A percentile compares a stretch with the other conserved stretches of the same genome.
phyloP scores from a whole-genome alignment of 805 yeast genomes.

The Barnettozyma vustinii region DNA sequence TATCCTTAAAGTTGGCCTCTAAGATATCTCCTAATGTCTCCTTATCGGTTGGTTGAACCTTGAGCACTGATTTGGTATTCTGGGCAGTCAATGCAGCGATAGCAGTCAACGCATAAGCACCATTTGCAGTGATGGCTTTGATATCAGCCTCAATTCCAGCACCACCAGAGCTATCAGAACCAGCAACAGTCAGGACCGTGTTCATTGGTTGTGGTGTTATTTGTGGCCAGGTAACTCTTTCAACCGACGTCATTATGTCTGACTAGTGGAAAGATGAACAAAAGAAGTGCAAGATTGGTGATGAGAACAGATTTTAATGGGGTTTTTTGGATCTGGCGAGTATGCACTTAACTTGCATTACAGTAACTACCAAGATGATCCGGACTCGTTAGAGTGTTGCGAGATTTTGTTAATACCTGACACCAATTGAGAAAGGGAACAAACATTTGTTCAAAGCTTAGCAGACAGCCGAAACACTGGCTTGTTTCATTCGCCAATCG shows the following conservation, averaged over 20 bases:
- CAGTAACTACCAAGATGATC: neutral
- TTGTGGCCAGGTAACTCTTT: constrained; percentile 2
- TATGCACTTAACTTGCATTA: constrained; percentile 4
- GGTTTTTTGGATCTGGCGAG: neutral
- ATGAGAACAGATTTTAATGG: neutral
- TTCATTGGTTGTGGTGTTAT: constrained; percentile 22
- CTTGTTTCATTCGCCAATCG: neutral
- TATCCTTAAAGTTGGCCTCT: constrained; percentile 52
- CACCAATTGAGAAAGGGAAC: neutral
- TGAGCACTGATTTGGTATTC: constrained; percentile 47
- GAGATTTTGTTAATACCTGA: neutral
- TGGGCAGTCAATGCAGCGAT: constrained; percentile 80
- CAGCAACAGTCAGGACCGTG: constrained; percentile 50
- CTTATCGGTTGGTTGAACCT: constrained; percentile 38
- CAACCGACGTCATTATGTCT: neutral
- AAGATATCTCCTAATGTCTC: constrained; percentile 44
- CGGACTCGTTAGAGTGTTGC: neutral
- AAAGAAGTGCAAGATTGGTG: neutral
- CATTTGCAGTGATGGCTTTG: constrained; percentile 70
- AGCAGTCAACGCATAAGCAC: constrained; percentile 72
- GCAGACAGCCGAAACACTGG: no score
- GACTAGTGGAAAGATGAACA: neutral
- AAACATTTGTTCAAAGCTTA: no score
- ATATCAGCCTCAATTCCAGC: constrained; percentile 91
- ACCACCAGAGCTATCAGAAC: constrained; percentile 84